Conservation (phyloP, 2,329 filamentous ascomycete species). For the Alternaria sp. region DNA sequence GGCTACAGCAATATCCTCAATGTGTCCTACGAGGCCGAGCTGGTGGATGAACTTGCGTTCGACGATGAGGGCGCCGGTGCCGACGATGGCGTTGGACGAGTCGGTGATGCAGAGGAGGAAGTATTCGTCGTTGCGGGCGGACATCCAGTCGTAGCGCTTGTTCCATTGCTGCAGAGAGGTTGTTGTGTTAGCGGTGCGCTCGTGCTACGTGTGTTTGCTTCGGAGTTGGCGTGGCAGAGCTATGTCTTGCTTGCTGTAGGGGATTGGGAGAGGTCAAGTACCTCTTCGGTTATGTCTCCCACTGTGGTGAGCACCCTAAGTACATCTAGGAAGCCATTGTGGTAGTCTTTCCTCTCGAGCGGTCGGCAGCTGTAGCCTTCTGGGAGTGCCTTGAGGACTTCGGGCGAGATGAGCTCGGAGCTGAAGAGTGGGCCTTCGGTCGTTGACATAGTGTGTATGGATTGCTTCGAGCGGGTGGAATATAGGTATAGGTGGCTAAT, state of each 20-base stretch:
- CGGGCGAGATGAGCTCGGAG: slow-evolving; percentile 75
- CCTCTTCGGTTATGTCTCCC: slow-evolving; percentile 78
- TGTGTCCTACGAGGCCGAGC: slow-evolving; percentile 86
- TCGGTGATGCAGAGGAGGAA: slow-evolving; percentile 88
- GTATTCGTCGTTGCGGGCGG: slow-evolving; percentile 75
- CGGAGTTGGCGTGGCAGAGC: neutral
- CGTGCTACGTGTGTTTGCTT: neutral
- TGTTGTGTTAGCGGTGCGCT: neutral
- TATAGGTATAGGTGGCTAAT: neutral
- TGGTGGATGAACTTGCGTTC: slow-evolving; percentile 93
- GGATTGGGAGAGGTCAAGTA: slow-evolving; percentile 28
- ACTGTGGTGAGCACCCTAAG: slow-evolving; percentile 91
- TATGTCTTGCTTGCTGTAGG: neutral
- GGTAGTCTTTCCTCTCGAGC: slow-evolving; percentile 78
- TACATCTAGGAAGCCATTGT: slow-evolving; percentile 85
- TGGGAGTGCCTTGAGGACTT: slow-evolving; percentile 75
- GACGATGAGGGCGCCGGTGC: slow-evolving; percentile 86
- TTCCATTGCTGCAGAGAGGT: slow-evolving; percentile 60
- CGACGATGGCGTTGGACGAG: slow-evolving; percentile 74
- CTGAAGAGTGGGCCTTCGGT: slow-evolving; percentile 72
- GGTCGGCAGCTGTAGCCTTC: slow-evolving; percentile 83
- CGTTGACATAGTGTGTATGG: slow-evolving; percentile 12
- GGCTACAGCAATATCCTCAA: slow-evolving; percentile 95
- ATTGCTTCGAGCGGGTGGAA: neutral
- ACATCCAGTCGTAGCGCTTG: slow-evolving; percentile 83